Evolutionary conservation across 1,284 basidiomycete species (phyloP).

Genomic region (Volvariella volvacea): DNA sequence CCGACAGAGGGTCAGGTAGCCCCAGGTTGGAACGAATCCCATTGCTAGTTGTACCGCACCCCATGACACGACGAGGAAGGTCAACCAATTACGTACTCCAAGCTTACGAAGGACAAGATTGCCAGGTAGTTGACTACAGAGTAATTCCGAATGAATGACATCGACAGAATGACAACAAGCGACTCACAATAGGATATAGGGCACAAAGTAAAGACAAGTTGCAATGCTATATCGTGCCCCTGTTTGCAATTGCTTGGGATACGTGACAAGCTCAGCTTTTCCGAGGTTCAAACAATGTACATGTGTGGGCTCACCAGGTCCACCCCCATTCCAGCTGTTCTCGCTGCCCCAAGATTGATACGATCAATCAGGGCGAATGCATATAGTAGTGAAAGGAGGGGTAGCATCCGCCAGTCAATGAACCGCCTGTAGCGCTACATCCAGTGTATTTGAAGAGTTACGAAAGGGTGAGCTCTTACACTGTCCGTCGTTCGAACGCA

Average conservation of each 20-base stretch:
- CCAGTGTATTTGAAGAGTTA: too few species aligned
- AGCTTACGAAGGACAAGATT: slow-evolving; percentile 21
- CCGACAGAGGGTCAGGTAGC: slow-evolving; percentile 15
- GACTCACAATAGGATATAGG: slow-evolving; percentile 27
- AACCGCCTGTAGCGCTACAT: slow-evolving; percentile 21
- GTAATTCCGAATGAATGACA: slow-evolving; percentile 1
- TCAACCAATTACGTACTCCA: slow-evolving; percentile 23
- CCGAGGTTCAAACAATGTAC: background rate
- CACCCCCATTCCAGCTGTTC: slow-evolving; percentile 34
- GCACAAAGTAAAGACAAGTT: slow-evolving; percentile 30
- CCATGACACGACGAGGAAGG: slow-evolving; percentile 21
- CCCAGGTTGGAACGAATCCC: slow-evolving; percentile 18
- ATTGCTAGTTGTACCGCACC: slow-evolving; percentile 20
- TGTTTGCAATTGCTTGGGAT: slow-evolving; percentile 20
- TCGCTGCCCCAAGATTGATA: slow-evolving; percentile 35
- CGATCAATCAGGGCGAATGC: slow-evolving; percentile 37
- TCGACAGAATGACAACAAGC: background rate
- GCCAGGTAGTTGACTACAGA: slow-evolving; percentile 22
- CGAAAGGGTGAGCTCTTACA: slow-evolving; percentile 20
- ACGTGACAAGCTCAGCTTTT: too few species aligned
- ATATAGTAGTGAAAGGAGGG: slow-evolving; percentile 31
- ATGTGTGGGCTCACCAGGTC: slow-evolving; percentile 26
- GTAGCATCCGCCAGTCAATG: slow-evolving; percentile 35
- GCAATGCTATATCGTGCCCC: slow-evolving; percentile 28
- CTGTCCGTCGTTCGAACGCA: slow-evolving; percentile 26